Evolutionary conservation across 1,284 basidiomycete species (phyloP).

Genomic region (Fomitopsis schrenkii): DNA sequence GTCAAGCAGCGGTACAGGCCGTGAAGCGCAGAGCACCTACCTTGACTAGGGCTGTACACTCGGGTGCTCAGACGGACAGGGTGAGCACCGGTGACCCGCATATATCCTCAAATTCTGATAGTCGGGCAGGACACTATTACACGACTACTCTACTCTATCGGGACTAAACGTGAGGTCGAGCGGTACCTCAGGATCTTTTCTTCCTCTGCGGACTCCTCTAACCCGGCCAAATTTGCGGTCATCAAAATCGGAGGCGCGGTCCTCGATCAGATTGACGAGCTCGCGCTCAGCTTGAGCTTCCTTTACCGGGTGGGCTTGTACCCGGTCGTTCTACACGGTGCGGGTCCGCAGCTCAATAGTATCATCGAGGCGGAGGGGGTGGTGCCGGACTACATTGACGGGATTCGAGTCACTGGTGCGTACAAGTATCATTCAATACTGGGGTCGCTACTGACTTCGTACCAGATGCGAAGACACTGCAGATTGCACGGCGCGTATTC

Average conservation of each 20-base stretch:
- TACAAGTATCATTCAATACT: constrained; percentile 9
- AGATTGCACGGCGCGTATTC: constrained; percentile 93
- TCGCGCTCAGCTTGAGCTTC: constrained; percentile 91
- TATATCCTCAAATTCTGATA: background rate
- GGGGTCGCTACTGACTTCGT: background rate
- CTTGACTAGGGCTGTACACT: constrained; percentile 1
- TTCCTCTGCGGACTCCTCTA: constrained; percentile 76
- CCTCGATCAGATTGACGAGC: constrained; percentile 84
- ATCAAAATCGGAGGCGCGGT: constrained; percentile 96
- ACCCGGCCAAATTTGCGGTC: constrained; percentile 89
- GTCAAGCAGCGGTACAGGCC: constrained; percentile 5
- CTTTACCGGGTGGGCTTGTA: constrained; percentile 92
- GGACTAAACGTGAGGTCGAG: constrained; percentile 93
- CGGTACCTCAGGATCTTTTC: constrained; percentile 96
- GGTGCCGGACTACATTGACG: constrained; percentile 92
- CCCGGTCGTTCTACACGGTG: constrained; percentile 92
- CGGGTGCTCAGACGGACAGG: constrained; percentile 10
- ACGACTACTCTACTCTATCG: constrained; percentile 90
- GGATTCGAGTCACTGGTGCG: constrained; percentile 89
- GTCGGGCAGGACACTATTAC: constrained; percentile 81
- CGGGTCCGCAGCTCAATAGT: constrained; percentile 91
- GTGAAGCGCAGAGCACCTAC: constrained; percentile 2
- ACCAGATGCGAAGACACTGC: constrained; percentile 85
- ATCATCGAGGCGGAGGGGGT: constrained; percentile 89
- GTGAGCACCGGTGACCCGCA: background rate